Conservation (phyloP, 2,329 filamentous ascomycete species). For the Orbilia ellipsospora region DNA sequence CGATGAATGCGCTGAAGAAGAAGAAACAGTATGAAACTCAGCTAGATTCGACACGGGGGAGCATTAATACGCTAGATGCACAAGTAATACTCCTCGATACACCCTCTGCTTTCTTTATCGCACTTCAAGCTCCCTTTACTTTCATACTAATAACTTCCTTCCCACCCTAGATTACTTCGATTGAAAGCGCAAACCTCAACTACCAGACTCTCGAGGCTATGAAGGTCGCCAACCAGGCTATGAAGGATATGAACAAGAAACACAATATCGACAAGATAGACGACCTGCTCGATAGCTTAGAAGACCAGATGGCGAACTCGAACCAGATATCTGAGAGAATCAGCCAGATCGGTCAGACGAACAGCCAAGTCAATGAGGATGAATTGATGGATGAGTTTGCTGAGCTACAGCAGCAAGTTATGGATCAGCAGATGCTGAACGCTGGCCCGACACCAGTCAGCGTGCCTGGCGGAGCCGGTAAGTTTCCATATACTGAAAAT, state of each 20-base stretch:
- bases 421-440: constrained; percentile 89
- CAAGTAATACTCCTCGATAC: constrained; percentile 65
- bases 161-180: constrained; percentile 77
- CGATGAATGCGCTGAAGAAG: constrained; percentile 86
- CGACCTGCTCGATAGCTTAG: constrained; percentile 74
- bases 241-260: constrained; percentile 91
- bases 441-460: constrained; percentile 56
- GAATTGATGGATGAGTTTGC: constrained; percentile 89
- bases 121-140: background rate
- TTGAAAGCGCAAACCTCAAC: constrained; percentile 99
- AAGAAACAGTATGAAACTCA: constrained; percentile 96
- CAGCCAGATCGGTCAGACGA: constrained; percentile 71
- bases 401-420: constrained; percentile 85
- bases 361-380: constrained; percentile 80
- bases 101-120: background rate
- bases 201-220: constrained; percentile 93
- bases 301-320: constrained; percentile 91
- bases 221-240: constrained; percentile 88
- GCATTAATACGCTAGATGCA: constrained; percentile 91
- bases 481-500: constrained; percentile 63
- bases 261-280: constrained; percentile 89
- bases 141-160: constrained; percentile 1
- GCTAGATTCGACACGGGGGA: constrained; percentile 86
- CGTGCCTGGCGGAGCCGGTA: constrained; percentile 74
- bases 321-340: constrained; percentile 92